These are phyloP conservation scores for Sporothrix mexicana DNA, from an alignment of 2,329 filamentous ascomycete genomes.

Conservation along the genomic window DNA sequence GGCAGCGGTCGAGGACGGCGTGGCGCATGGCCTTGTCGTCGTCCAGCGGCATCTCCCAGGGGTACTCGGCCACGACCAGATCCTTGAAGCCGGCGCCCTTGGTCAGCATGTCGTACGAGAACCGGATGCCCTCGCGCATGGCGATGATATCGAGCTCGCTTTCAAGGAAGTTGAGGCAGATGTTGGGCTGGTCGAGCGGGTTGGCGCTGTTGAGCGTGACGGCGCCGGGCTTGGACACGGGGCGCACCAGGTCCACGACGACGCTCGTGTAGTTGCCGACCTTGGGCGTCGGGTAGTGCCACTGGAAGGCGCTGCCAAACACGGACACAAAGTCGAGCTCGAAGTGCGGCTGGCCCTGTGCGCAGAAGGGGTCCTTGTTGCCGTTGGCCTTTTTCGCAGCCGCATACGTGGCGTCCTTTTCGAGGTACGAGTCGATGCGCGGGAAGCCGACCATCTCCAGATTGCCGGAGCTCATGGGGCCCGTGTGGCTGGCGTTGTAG, in stretches of 20 bases:
- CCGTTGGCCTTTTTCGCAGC: slow-evolving; percentile 50
- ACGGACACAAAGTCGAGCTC: slow-evolving; percentile 67
- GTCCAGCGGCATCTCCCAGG: slow-evolving; percentile 64
- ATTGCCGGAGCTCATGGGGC: slow-evolving; percentile 44
- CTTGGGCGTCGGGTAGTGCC: slow-evolving; percentile 51
- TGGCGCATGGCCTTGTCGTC: slow-evolving; percentile 62
- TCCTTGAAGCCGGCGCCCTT: slow-evolving; percentile 63
- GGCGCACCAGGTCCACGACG: slow-evolving; percentile 56
- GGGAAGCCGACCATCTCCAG: slow-evolving; percentile 62
- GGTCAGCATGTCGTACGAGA: slow-evolving; percentile 62
- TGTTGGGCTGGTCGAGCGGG: slow-evolving; percentile 62
- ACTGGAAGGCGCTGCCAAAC: slow-evolving; percentile 58
- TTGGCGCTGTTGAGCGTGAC: slow-evolving; percentile 63
- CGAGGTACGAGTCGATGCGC: slow-evolving; percentile 57
- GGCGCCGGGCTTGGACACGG: slow-evolving; percentile 52
- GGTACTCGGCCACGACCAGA: slow-evolving; percentile 60
- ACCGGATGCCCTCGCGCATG: slow-evolving; percentile 63
- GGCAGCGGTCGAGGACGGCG: slow-evolving; percentile 61
- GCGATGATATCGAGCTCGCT: slow-evolving; percentile 63
- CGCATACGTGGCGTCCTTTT: slow-evolving; percentile 52
- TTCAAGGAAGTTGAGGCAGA: slow-evolving; percentile 65
- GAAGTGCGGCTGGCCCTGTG: slow-evolving; percentile 64
- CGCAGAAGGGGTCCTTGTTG: slow-evolving; percentile 59
- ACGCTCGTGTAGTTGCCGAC: slow-evolving; percentile 61
- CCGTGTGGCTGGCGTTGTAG: slow-evolving; percentile 49